Percentiles rank a stretch among this genome's conserved stretches.
These are phyloP conservation scores for Onygena corvina DNA, from an alignment of 2,329 filamentous ascomycete genomes.

Conservation along the genomic window DNA sequence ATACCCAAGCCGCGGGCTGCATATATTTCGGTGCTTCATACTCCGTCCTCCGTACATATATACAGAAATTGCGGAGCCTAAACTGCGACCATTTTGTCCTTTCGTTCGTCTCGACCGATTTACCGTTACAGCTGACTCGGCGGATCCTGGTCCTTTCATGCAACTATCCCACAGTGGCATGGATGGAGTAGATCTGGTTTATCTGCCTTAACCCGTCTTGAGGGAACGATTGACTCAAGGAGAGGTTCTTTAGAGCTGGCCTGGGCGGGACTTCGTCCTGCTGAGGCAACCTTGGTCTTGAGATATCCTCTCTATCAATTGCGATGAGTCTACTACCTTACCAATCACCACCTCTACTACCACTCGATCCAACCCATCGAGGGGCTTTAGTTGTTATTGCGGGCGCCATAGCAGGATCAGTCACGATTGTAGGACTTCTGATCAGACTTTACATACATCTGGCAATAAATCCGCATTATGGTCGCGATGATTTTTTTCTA, in stretches of 20 bases:
- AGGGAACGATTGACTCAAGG: background rate
- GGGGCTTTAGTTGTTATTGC: constrained; percentile 31
- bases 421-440: constrained; percentile 26
- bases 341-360: constrained; percentile 28
- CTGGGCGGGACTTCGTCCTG: too few species aligned
- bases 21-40: too few species aligned
- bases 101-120: background rate
- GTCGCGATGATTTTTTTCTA: constrained; percentile 26
- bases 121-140: background rate
- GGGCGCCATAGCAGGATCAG: constrained; percentile 27
- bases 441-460: constrained; percentile 30
- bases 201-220: background rate
- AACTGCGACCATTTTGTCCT: background rate
- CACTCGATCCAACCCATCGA: constrained; percentile 31
- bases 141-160: background rate
- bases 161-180: background rate
- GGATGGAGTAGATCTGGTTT: background rate
- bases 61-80: constrained; percentile 1
- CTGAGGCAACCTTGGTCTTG: background rate
- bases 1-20: background rate
- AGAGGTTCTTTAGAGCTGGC: too few species aligned
- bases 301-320: background rate
- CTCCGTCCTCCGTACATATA: constrained; percentile 1
- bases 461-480: constrained; percentile 24
- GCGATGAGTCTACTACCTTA: constrained; percentile 19